Evolutionary conservation across 768 basidiomycete genomes (phyloP).

Genomic region (Dentipellis sp.): DNA sequence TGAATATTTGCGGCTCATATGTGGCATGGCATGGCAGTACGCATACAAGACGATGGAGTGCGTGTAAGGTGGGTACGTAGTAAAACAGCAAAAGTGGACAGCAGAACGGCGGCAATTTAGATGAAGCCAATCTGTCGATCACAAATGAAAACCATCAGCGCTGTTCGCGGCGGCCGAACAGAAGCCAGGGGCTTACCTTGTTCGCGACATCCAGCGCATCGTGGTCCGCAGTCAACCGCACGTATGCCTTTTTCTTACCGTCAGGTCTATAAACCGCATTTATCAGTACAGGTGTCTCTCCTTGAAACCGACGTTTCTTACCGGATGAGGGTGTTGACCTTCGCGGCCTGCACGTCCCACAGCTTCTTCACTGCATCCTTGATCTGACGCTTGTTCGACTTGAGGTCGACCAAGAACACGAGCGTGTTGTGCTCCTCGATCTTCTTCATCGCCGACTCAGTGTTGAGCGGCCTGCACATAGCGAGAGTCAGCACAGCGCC

Average conservation of each 20-base stretch:
- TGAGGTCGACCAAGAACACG: conserved; percentile 94
- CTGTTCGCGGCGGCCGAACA: background rate
- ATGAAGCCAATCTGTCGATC: background rate
- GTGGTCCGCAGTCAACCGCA: conserved; percentile 89
- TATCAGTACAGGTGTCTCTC: background rate
- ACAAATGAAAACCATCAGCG: background rate
- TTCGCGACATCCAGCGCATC: conserved; percentile 96
- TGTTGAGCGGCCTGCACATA: conserved; percentile 67
- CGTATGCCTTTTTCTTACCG: conserved; percentile 99
- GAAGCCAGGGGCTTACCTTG: conserved; percentile 56
- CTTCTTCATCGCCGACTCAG: conserved; percentile 99
- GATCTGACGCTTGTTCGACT: conserved; percentile 97
- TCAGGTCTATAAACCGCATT: conserved; percentile 51
- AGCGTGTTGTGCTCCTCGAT: conserved; percentile 99
- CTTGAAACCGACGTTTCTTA: conserved; percentile 26
- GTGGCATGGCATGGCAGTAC: too few relatives aligned
- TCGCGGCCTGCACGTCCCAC: conserved; percentile 93
- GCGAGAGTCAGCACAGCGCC: background rate
- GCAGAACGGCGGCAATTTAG: background rate
- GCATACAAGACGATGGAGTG: too few relatives aligned
- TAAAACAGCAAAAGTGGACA: too few relatives aligned
- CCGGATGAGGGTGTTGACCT: conserved; percentile 98
- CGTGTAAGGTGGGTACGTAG: too few relatives aligned
- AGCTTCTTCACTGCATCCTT: conserved; percentile 99
- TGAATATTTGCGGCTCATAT: too few relatives aligned